These are phyloP conservation scores for Beverwykella pulmonaria DNA, from an alignment of 495 filamentous ascomycete species.

Conservation along the genomic window DNA sequence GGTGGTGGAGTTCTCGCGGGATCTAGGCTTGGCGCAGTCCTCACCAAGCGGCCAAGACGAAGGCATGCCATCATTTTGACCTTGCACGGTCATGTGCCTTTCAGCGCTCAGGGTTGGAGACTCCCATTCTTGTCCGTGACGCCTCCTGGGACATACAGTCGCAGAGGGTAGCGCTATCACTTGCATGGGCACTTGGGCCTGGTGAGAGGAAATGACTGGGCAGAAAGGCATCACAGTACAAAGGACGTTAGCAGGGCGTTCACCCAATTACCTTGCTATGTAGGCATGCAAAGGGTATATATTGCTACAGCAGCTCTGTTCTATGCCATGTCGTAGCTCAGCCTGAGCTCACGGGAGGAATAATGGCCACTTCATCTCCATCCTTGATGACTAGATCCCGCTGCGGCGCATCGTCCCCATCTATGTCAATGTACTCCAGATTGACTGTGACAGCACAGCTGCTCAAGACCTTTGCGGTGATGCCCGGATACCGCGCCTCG, in stretches of 20 bases:
- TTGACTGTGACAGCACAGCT: constrained; percentile 87
- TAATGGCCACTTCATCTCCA: constrained; percentile 91
- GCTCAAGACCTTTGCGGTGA: constrained; percentile 67
- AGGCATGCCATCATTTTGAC: too few species aligned
- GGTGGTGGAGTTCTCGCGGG: constrained; percentile 1
- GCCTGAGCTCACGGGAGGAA: constrained; percentile 94
- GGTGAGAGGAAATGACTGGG: too few species aligned
- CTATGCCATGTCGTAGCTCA: constrained; percentile 38
- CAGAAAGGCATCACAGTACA: too few species aligned
- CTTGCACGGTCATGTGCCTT: too few species aligned
- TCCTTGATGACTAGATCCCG: constrained; percentile 58
- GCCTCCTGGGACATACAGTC: too few species aligned
- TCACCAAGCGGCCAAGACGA: too few species aligned
- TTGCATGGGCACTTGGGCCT: too few species aligned
- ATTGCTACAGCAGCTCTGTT: not conserved
- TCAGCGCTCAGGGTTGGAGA: too few species aligned
- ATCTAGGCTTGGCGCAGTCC: not conserved
- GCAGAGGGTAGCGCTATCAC: too few species aligned
- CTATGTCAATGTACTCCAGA: constrained; percentile 81
- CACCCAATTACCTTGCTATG: too few species aligned
- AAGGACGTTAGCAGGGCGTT: too few species aligned
- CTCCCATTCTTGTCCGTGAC: too few species aligned
- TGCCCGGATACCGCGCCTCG: constrained; percentile 81
- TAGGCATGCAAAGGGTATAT: not conserved
- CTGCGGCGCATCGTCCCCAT: constrained; percentile 47